Base-by-base conservation (phyloP, 192 early-diverging fungal species). In the Mortierella antarctica region DNA sequence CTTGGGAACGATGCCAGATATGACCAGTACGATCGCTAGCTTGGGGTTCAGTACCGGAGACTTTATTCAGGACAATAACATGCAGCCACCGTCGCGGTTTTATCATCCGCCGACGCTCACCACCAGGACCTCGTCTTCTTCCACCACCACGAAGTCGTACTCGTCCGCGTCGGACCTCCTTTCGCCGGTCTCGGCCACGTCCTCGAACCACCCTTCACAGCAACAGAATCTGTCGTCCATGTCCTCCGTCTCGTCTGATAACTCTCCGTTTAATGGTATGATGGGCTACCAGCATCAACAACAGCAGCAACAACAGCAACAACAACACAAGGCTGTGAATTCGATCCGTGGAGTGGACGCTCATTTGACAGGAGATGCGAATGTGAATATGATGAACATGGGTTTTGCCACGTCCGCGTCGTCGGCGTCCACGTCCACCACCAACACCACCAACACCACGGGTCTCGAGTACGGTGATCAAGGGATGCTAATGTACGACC, bases 141-240 rank as follows among this genome's bases (percentile, higher is more conserved):
- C 46, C 20, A 62, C 41, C 6, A 9, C 42, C 4, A 56, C 21
- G 46, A 62, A 55, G 15, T 64, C 70, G 7, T 56, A 63, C 45
- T 57, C 70, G 6, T 52, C 45, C 6, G 23, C 61, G 7, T 57
- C 61, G 1, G 70, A 71, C 12, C 47, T 63, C 14, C 13, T 17
- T 5, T 70, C 67, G 17, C 66, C 66, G 10, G 41, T 68, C 7
- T 68, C 66, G 21, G 52, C 66, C 3, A 39, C 50, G 13, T 56
- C 53, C 48, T 15, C 48, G 39, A 39, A 20, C 4, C 57, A 60
- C 10, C 57, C 18, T 49, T 52, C 62, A 0, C 69, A 54, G 6
- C 18, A 57, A 20, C 51, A 61, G 12, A 51, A 46, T 11, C 69
- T 62, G 9, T 48, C 41, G 40, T 53, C 53, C 31, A 31, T 31